Evolutionary conservation across 2,329 filamentous ascomycete species (phyloP), one percentile per base, ranked within the genome.

Genomic region (Paracamarosporium sp.): DNA sequence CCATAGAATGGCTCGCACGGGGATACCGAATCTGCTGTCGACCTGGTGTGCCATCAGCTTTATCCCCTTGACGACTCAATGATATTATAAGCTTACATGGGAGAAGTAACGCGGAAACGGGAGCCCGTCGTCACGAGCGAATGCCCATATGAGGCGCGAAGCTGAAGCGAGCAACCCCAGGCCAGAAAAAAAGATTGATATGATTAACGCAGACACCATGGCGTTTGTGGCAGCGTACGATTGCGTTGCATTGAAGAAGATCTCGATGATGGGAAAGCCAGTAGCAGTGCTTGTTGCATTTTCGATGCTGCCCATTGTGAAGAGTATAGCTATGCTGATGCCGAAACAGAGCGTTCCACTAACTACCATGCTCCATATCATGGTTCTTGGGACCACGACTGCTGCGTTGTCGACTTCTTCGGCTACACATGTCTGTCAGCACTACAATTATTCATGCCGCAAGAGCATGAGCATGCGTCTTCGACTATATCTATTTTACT

Each of bases 241-340:
- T 20, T n/a, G 28, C 7, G 58, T 61, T 9, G 53, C 60, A n/a
- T 56, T 41, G 1, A 8, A 22, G 52, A 85, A 81, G 45, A 81
- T 76, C 47, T 83, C 75, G 53, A 86, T 81, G 60, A 83, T 82
- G 0, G 82, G 81, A 28, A 52, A 65, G 3, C 61, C 60, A 8
- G 63, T 64, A 17, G 36, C 24, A 7, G 40, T 47, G 4, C 15
- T 48, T 7, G 57, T 35, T 6, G 55, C 55, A 5, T 64, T 33
- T 31, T 74, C 59, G 9, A 72, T 61, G 20, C 69, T 63, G 1
- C 70, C 68, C 24, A 77, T 63, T 50, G 66, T 69, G 56, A 74
- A 76, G n/a, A 68, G 59, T 24, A 72, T 67, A 7, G 75, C 66
- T 56, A 78, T 68, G 12, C 65, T 56, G 55, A 75, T 71, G 35